These are phyloP conservation scores for Fusarium nelsonii DNA, from an alignment of 2,329 filamentous ascomycete species.

Conservation along the genomic window DNA sequence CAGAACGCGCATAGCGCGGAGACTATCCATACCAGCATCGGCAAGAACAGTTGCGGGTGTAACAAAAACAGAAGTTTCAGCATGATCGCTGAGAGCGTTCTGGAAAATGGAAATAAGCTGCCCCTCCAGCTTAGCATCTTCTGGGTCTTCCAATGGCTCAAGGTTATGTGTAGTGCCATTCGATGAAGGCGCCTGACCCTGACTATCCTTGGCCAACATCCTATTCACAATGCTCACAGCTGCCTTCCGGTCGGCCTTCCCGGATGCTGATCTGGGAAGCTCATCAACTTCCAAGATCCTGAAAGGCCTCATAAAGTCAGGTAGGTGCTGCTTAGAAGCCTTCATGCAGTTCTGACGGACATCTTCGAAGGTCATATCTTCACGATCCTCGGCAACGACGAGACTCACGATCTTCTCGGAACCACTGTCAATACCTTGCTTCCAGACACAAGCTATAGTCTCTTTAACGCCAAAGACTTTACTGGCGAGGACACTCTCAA, in stretches of 20 bases:
- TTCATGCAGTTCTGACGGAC: neutral
- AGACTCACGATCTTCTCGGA: constrained; percentile 27
- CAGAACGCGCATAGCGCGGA: constrained; percentile 24
- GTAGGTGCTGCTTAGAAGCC: neutral
- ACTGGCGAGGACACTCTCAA: constrained; percentile 20
- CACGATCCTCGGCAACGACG: neutral
- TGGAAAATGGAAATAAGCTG: neutral
- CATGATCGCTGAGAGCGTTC: neutral
- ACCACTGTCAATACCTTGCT: neutral
- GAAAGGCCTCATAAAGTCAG: constrained; percentile 34
- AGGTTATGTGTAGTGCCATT: rapidly evolving
- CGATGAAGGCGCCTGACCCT: rapidly evolving
- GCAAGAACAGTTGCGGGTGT: neutral
- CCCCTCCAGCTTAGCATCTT: neutral
- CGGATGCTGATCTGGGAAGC: constrained; percentile 12
- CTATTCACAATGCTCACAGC: neutral
- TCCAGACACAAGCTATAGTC: constrained; percentile 19
- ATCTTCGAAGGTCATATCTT: neutral
- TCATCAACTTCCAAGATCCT: neutral
- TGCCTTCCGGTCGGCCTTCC: constrained; percentile 17
- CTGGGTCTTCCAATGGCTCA: neutral
- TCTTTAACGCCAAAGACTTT: neutral
- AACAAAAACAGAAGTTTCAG: rapidly evolving
- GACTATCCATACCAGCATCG: constrained; percentile 20
- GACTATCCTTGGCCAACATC: neutral